Percentiles rank a stretch among this genome's conserved stretches.
phyloP scores from a whole-genome alignment of 352 stramenopile genomes.

The Pythium diclinum region DNA sequence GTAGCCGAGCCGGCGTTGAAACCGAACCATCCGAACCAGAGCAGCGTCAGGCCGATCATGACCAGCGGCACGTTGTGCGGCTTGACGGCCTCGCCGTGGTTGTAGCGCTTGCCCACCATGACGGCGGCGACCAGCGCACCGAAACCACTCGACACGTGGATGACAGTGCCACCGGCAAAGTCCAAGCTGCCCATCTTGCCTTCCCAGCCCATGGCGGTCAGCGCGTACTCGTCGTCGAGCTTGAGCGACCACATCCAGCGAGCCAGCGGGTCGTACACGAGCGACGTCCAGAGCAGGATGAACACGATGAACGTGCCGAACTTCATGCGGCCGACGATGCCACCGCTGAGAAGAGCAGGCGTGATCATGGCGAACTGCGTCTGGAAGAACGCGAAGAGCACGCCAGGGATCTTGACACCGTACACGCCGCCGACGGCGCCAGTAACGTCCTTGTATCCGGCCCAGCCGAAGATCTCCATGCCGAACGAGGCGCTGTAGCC shows the following conservation, averaged over 20 bases:
- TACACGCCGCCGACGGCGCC: conserved; percentile 47
- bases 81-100: conserved; percentile 65
- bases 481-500: conserved; percentile 71
- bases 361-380: conserved; percentile 83
- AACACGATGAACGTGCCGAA: conserved; percentile 75
- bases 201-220: conserved; percentile 54
- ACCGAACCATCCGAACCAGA: conserved; percentile 87
- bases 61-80: conserved; percentile 83
- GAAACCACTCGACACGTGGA: conserved; percentile 82
- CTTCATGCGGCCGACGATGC: conserved; percentile 82
- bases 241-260: conserved; percentile 81
- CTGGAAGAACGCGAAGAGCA: conserved; percentile 81
- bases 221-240: conserved; percentile 46
- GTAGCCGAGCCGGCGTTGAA: conserved; percentile 73
- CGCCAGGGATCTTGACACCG: conserved; percentile 55
- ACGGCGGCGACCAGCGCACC: conserved; percentile 65
- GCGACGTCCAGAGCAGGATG: conserved; percentile 70
- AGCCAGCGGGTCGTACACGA: conserved; percentile 83
- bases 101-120: conserved; percentile 73
- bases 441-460: conserved; percentile 53
- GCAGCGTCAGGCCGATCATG: conserved; percentile 69
- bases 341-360: conserved; percentile 67
- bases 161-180: conserved; percentile 83
- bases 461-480: conserved; percentile 57
- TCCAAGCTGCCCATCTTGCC: conserved; percentile 72